Base-by-base conservation (phyloP, 176 grass and related monocot species). In the Oryza brachyantha region DNA sequence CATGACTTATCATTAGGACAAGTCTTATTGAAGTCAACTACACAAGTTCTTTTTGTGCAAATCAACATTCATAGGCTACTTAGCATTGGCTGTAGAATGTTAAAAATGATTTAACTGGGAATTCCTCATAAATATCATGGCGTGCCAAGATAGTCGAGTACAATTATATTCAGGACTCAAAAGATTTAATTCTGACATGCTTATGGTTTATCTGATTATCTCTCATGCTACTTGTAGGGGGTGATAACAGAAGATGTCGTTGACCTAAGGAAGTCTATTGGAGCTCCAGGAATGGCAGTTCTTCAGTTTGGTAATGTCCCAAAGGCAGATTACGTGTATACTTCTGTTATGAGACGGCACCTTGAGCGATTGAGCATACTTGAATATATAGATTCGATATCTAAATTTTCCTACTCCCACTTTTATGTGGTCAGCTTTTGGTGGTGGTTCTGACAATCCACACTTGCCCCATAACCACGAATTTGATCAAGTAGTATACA, bases 221-320 rank as follows among this genome's bases (percentile, higher is more conserved):
- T 60, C 48, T 81, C 19, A 24, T n/a, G 41, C 42, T 77, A 77
- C 36, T 54, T 61, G 13, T 76, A 97, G 94, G 94, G 94, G 66
- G 94, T 97, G 50, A 94, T 97, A 88, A 97, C 94, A 29, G 87
- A 92, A 82, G 94, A 97, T 74, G 94, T 97, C 8, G 89, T 97
- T 64, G 63, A 97, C 81, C 68, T 97, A 80, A 94, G 94, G 77
- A 97, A 94, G 82, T 86, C 83, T 40, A 97, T 97, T 71, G 84
- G 79, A 1, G 91, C 94, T 84, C 94, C 94, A 39, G 94, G 94
- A 67, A 97, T 97, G 94, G 91, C 91, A 79, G 84, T 97, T 90
- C 94, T 97, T 35, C 91, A 97, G 72, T 97, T 97, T 74, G 94
- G 94, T 97, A 94, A 80, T 86, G 57, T 25, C 69, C 4, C 29